Percentiles rank a stretch among this genome's conserved stretches.
phyloP scores from a whole-genome alignment of 768 basidiomycete genomes.

The Rubroboletus pulcherrimus region DNA sequence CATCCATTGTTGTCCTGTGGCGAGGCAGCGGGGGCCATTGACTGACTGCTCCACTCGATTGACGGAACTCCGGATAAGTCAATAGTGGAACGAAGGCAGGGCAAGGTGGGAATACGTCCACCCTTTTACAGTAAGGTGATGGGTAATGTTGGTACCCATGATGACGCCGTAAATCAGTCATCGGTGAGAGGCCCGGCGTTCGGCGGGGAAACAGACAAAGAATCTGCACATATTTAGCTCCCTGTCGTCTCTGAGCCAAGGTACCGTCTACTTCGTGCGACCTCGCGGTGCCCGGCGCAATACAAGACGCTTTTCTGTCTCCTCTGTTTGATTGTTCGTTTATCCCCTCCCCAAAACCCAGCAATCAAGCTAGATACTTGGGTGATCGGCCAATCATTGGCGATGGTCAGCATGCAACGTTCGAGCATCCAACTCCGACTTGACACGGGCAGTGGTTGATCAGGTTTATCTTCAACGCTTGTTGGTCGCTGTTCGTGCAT shows the following conservation, averaged over 20 bases:
- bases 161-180: constrained; percentile 10
- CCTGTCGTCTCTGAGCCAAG: background rate
- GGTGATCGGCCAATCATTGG: constrained; percentile 2
- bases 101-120: constrained; percentile 11
- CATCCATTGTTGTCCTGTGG: background rate
- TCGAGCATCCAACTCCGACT: constrained; percentile 8
- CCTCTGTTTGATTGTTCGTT: constrained; percentile 5
- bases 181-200: constrained; percentile 1
- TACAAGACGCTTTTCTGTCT: background rate
- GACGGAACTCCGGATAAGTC: background rate
- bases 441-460: constrained; percentile 10
- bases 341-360: constrained; percentile 3
- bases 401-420: constrained; percentile 1
- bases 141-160: constrained; percentile 3
- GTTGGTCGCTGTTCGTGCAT: background rate
- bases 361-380: background rate
- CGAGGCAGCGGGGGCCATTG: background rate
- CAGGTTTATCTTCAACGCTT: background rate
- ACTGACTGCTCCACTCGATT: background rate
- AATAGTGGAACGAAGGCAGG: background rate
- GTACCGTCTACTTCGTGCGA: constrained; percentile 6
- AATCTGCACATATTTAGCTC: constrained; percentile 10
- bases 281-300: background rate
- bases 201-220: constrained; percentile 7
- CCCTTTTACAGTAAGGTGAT: constrained; percentile 1